Evolutionary conservation across 2,329 filamentous ascomycete genomes (phyloP).

Genomic region (Aphanocladium album): DNA sequence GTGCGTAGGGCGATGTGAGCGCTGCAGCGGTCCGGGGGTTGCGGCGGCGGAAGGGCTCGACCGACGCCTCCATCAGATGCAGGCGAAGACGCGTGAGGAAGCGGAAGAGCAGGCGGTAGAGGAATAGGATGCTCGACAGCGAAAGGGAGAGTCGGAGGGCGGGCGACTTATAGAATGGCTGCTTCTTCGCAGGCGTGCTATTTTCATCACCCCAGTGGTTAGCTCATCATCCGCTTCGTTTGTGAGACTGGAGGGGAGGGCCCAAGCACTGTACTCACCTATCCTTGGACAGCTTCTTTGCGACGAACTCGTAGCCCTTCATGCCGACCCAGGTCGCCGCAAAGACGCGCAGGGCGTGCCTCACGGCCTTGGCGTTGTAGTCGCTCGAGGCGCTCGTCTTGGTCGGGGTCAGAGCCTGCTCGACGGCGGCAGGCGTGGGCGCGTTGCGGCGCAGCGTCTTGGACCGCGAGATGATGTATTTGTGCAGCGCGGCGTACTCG

Average conservation of each 20-base stretch:
- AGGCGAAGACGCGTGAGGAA: constrained; percentile 78
- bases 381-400: constrained; percentile 39
- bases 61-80: constrained; percentile 74
- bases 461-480: constrained; percentile 73
- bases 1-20: constrained; percentile 77
- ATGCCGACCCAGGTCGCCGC: constrained; percentile 56
- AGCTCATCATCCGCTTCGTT: too few relatives aligned
- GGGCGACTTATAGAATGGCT: constrained; percentile 57
- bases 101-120: constrained; percentile 84
- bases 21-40: constrained; percentile 72
- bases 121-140: constrained; percentile 76
- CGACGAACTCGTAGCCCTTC: constrained; percentile 56
- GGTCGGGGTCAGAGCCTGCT: constrained; percentile 30
- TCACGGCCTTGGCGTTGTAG: constrained; percentile 64
- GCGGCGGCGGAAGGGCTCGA: constrained; percentile 72
- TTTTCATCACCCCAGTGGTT: constrained; percentile 8
- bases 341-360: constrained; percentile 68
- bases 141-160: constrained; percentile 76
- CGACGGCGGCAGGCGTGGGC: constrained; percentile 52
- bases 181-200: constrained; percentile 34
- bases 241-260: too few relatives aligned
- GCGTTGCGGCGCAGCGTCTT: constrained; percentile 49
- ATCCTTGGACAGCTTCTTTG: constrained; percentile 41
- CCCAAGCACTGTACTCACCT: constrained; percentile 34
- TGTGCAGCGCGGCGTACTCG: constrained; percentile 81